Evolutionary conservation across 148 eudicot species (phyloP).

Genomic region (Camellia sinensis): DNA sequence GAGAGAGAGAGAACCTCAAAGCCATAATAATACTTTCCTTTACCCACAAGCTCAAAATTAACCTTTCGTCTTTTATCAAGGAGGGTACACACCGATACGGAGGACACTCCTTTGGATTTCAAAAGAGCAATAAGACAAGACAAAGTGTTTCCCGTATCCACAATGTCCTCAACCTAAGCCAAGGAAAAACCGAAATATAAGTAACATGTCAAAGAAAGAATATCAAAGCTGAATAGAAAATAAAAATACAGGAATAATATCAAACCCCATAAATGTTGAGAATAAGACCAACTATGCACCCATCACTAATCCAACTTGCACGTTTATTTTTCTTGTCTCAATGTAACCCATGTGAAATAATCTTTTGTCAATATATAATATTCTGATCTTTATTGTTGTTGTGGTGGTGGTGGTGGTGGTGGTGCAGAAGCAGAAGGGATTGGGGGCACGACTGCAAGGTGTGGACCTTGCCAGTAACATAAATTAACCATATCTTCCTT

Average conservation of each 20-base stretch:
- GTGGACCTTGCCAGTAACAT: too few relatives aligned
- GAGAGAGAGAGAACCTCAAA: constrained; percentile 58
- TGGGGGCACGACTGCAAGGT: too few relatives aligned
- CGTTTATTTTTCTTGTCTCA: neutral
- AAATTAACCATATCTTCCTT: too few relatives aligned
- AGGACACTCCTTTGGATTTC: constrained; percentile 72
- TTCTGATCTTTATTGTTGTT: too few relatives aligned
- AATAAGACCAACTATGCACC: neutral
- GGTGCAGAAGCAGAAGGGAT: too few relatives aligned
- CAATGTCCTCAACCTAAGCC: constrained; percentile 87
- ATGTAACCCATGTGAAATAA: too few relatives aligned
- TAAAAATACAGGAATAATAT: neutral
- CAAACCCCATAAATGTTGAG: neutral
- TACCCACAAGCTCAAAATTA: constrained; percentile 57
- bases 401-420: too few relatives aligned
- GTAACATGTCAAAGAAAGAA: neutral
- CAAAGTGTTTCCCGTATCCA: constrained; percentile 79
- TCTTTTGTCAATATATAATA: too few relatives aligned
- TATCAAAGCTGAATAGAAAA: neutral
- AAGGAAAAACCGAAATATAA: neutral
- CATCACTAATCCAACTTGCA: neutral
- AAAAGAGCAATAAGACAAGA: constrained; percentile 53
- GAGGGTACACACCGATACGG: constrained; percentile 77
- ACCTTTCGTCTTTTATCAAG: constrained; percentile 76
- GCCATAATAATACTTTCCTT: constrained; percentile 75